Conservation (phyloP, 2,329 filamentous ascomycete species). For the Aspergillus novofumigatus region DNA sequence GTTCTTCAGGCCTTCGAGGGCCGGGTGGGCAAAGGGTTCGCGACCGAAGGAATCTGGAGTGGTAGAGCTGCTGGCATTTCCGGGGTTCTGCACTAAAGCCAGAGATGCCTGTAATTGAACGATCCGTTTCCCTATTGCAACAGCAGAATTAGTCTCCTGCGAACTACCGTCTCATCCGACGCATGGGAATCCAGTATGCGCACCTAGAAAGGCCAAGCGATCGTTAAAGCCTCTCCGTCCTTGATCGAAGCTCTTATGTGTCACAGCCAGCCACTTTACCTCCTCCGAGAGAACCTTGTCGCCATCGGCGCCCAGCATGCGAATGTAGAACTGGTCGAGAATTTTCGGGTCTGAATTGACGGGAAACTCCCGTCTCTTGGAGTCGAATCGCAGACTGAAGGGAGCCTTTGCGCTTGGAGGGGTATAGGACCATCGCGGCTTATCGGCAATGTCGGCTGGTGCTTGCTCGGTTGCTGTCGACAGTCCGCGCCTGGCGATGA, state of each 20-base stretch:
- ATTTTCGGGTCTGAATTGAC: slow-evolving; percentile 70
- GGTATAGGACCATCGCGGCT: slow-evolving; percentile 67
- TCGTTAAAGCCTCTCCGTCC: slow-evolving; percentile 93
- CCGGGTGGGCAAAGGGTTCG: slow-evolving; percentile 64
- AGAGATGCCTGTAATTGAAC: slow-evolving; percentile 63
- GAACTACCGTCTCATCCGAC: background rate
- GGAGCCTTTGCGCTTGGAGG: slow-evolving; percentile 66
- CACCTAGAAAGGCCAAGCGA: slow-evolving; percentile 82
- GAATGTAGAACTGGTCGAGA: slow-evolving; percentile 73
- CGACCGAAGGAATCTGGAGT: slow-evolving; percentile 54
- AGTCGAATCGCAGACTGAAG: slow-evolving; percentile 43
- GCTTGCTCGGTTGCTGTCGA: slow-evolving; percentile 27
- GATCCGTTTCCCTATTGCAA: slow-evolving; percentile 56
- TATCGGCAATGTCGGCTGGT: slow-evolving; percentile 29
- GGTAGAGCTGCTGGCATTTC: slow-evolving; percentile 24
- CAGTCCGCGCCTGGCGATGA: slow-evolving; percentile 21
- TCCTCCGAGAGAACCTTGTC: slow-evolving; percentile 77
- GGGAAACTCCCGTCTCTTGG: slow-evolving; percentile 47
- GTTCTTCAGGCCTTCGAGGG: slow-evolving; percentile 69
- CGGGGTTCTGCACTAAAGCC: slow-evolving; percentile 51
- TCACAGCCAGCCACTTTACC: slow-evolving; percentile 93
- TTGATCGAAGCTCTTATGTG: slow-evolving; percentile 97
- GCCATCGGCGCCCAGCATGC: slow-evolving; percentile 69
- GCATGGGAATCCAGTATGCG: slow-evolving; percentile 15
- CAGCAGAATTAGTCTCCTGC: slow-evolving; percentile 1